phyloP scores from a whole-genome alignment of 768 basidiomycete genomes.

The Panellus pusillus region DNA sequence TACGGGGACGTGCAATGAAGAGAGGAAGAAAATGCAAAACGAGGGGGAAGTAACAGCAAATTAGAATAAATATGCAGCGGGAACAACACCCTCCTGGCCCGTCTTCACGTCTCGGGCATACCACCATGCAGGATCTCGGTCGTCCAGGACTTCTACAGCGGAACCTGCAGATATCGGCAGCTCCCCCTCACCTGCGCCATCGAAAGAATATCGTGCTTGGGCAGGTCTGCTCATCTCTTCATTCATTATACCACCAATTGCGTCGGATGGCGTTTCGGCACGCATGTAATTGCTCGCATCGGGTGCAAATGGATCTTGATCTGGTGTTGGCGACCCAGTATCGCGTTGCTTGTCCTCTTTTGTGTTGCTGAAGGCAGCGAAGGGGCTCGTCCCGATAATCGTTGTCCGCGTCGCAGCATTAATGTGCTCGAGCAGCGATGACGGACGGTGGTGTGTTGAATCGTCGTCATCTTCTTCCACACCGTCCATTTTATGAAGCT shows the following conservation, averaged over 20 bases:
- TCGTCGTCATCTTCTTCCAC: conserved; percentile 74
- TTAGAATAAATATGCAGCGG: conserved; percentile 89
- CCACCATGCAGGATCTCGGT: conserved; percentile 90
- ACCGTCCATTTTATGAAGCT: conserved; percentile 58
- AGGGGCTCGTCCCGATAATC: conserved; percentile 60
- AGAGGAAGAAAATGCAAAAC: conserved; percentile 12
- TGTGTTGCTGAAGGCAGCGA: conserved; percentile 34
- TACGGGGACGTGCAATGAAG: conserved; percentile 17
- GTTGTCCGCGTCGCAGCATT: conserved; percentile 86
- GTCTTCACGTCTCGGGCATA: conserved; percentile 80
- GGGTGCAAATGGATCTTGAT: conserved; percentile 64
- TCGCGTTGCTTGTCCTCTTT: conserved; percentile 61
- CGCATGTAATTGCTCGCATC: conserved; percentile 78
- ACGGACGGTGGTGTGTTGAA: conserved; percentile 76
- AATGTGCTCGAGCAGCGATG: conserved; percentile 86
- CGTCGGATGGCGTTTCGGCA: conserved; percentile 80
- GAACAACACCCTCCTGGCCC: conserved; percentile 87
- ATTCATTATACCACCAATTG: conserved; percentile 57
- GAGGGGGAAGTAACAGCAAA: conserved; percentile 12
- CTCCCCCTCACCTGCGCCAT: conserved; percentile 78
- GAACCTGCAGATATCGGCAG: conserved; percentile 65
- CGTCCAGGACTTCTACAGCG: conserved; percentile 76
- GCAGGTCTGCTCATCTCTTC: conserved; percentile 75
- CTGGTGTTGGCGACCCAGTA: conserved; percentile 31
- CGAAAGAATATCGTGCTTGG: conserved; percentile 82